These are phyloP conservation scores for Ricinus communis DNA, from an alignment of 345 rosid species.

Conservation along the genomic window DNA sequence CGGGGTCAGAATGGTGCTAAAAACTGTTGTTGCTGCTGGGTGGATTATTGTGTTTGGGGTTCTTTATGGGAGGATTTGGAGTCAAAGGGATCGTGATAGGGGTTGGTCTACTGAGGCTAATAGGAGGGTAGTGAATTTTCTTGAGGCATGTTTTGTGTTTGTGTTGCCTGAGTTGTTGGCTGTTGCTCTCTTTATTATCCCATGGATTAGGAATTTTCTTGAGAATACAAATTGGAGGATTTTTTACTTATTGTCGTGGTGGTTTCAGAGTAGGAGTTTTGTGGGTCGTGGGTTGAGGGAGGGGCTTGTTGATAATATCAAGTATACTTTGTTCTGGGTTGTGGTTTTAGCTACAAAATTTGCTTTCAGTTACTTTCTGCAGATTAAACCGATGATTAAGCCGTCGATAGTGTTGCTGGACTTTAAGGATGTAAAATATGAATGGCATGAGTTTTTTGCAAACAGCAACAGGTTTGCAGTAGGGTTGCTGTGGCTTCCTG, in stretches of 20 bases:
- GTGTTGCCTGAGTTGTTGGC: conserved; percentile 79
- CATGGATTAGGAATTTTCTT: conserved; percentile 88
- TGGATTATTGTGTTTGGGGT: conserved; percentile 68
- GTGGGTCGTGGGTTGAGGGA: conserved; percentile 89
- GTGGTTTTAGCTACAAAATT: conserved; percentile 80
- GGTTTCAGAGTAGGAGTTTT: conserved; percentile 75
- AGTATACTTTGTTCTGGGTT: conserved; percentile 77
- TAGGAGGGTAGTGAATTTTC: conserved; percentile 53
- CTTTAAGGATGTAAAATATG: conserved; percentile 44
- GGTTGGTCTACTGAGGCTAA: conserved; percentile 50
- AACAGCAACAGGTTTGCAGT: conserved; percentile 75
- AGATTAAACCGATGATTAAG: conserved; percentile 77
- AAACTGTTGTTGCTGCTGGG: conserved; percentile 58
- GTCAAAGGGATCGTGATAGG: conserved; percentile 51
- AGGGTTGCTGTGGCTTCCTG: conserved; percentile 78
- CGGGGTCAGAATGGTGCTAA: conserved; percentile 78
- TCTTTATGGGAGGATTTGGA: conserved; percentile 76
- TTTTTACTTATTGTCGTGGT: conserved; percentile 61
- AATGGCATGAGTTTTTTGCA: conserved; percentile 64
- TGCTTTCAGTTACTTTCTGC: conserved; percentile 76
- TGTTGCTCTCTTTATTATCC: conserved; percentile 66
- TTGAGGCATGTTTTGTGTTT: conserved; percentile 61
- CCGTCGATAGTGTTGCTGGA: conserved; percentile 57
- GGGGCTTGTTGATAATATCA: conserved; percentile 74
- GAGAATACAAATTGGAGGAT: conserved; percentile 87